Percentiles rank a stretch among this genome's conserved stretches.
phyloP scores from a whole-genome alignment of 495 filamentous ascomycete genomes.

The Neurospora cerealis region DNA sequence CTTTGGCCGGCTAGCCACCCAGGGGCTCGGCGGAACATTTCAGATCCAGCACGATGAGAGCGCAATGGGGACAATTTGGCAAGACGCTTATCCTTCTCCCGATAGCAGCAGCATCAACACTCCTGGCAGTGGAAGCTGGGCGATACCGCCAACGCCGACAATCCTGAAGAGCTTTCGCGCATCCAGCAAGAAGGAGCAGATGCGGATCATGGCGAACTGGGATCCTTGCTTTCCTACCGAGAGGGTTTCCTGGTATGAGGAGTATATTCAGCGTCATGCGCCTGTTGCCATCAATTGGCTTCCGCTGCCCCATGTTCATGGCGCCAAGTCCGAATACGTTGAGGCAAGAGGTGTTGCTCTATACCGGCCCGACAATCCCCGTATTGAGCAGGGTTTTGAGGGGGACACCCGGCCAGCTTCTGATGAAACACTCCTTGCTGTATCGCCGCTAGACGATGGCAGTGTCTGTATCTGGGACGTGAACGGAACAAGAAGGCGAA shows the following conservation, averaged over 20 bases:
- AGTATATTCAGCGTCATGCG: constrained; percentile 76
- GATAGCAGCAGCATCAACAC: constrained; percentile 12
- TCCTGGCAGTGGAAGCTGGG: constrained; percentile 5
- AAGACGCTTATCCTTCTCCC: background rate
- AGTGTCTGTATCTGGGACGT: constrained; percentile 81
- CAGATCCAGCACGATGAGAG: constrained; percentile 19
- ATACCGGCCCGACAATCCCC: constrained; percentile 36
- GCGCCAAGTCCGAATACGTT: constrained; percentile 30
- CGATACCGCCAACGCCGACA: constrained; percentile 15
- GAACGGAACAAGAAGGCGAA: constrained; percentile 45
- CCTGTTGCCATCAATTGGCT: constrained; percentile 68
- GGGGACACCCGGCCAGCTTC: background rate
- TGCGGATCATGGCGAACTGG: constrained; percentile 61
- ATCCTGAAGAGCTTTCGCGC: constrained; percentile 11
- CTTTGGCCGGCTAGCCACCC: constrained; percentile 21
- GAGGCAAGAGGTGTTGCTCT: constrained; percentile 60
- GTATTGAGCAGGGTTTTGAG: constrained; percentile 28
- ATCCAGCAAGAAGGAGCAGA: constrained; percentile 36
- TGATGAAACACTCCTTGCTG: constrained; percentile 42
- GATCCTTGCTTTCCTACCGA: constrained; percentile 65
- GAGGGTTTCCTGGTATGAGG: constrained; percentile 69
- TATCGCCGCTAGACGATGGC: constrained; percentile 77
- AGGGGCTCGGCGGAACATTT: constrained; percentile 14
- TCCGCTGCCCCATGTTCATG: constrained; percentile 32
- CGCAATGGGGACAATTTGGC: constrained; percentile 13